phyloP scores from a whole-genome alignment of 164 flowering plant genomes.

The Liquidambar formosana region DNA sequence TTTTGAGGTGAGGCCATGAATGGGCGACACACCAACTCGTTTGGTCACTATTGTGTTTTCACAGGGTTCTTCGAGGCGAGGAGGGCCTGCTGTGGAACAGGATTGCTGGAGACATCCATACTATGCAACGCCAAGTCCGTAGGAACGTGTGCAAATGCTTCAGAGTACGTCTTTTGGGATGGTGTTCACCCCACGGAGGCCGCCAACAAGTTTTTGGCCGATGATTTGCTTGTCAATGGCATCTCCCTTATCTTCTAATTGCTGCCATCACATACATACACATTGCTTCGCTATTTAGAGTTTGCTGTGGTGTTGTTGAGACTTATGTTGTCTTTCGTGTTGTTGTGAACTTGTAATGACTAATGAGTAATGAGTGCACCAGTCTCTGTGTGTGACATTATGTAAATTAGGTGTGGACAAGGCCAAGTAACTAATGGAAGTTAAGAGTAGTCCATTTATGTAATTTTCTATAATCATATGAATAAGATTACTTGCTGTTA shows the following conservation, averaged over 20 bases:
- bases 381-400: no score
- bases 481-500: no score
- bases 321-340: no score
- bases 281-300: no score
- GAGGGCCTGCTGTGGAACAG: constrained; percentile 89
- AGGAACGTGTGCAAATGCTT: constrained; percentile 76
- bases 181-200: constrained; percentile 88
- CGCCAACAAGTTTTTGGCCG: constrained; percentile 65
- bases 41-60: background rate
- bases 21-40: no score
- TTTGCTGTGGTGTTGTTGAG: background rate
- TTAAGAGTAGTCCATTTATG: no score
- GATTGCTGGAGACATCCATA: constrained; percentile 64
- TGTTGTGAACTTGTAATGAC: no score
- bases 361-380: no score
- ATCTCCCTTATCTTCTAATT: constrained; percentile 56
- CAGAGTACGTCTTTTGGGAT: constrained; percentile 89
- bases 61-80: constrained; percentile 84
- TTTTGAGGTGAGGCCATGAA: no score
- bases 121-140: constrained; percentile 59
- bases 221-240: constrained; percentile 57
- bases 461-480: no score
- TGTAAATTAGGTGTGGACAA: no score
- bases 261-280: background rate
- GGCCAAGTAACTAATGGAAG: no score